Base-by-base conservation (phyloP, 169 alveolate genomes). In the Pseudocohnilembus persalinus region DNA sequence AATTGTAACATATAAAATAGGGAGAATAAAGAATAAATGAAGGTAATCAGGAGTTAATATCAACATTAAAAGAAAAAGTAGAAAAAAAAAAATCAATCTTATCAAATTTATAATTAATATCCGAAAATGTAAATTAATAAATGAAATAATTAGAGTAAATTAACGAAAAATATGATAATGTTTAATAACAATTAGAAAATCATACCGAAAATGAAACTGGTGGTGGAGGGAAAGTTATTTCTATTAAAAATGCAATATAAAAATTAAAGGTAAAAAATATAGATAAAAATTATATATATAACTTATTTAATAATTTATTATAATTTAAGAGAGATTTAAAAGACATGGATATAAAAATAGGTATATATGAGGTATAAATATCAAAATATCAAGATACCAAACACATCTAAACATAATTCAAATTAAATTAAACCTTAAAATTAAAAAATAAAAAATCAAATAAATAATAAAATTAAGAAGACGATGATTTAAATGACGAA, bases 11-110 rank as follows among this genome's bases (percentile, higher is more conserved):
- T 25, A 76, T 84, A 63, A 20, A 49, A 32, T 76, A 77, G 20
- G 89, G 84, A 31, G 85, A 84, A 77, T 28, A 30, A 29, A 76
- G 32, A 64, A 84, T 84, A 29, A 79, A 84, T 31, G 30, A 26
- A 64, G 79, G 74, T 16, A 76, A 81, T 68, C 27, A 73, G 65
- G 84, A 84, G 0, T 30, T 33, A 28, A 65, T 76, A 4, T 30
- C 27, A 25, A 20, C 68, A 20, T 64, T 87, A 20, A 75, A 74
- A 79, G 73, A 33, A 68, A 64, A 81, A 33, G 88, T 74, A 6
- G 31, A 76, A 64, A 68, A 83, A 29, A 81, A 80, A 74, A 79
- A 85, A 31, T 34, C 78, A 29, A 63, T 64, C 26, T 30, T 35
- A 29, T 24, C 29, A 32, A 33, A 63, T 1, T 73, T 85, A 32